Conservation (phyloP, 2,329 filamentous ascomycete genomes). For the Chaetomium strumarium region DNA sequence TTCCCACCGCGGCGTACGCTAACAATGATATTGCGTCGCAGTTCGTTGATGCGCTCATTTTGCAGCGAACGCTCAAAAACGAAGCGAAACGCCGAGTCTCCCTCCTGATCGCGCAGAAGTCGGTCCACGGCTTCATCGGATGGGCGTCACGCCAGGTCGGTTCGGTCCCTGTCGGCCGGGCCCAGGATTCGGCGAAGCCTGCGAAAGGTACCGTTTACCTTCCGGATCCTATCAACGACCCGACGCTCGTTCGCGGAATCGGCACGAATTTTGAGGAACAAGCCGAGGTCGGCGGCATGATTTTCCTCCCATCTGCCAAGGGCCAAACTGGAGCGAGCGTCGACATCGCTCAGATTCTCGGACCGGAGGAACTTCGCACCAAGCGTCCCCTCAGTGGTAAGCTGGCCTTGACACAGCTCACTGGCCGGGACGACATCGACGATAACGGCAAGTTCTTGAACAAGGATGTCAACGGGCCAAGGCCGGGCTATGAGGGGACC, state of each 20-base stretch:
- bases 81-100: slow-evolving; percentile 86
- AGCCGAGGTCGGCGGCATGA: slow-evolving; percentile 70
- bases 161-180: slow-evolving; percentile 86
- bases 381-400: slow-evolving; percentile 82
- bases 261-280: slow-evolving; percentile 77
- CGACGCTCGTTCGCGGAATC: slow-evolving; percentile 70
- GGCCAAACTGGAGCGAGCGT: slow-evolving; percentile 70
- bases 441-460: slow-evolving; percentile 58
- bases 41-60: slow-evolving; percentile 92
- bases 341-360: slow-evolving; percentile 75
- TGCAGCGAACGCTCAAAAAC: slow-evolving; percentile 82
- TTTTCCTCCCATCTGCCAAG: slow-evolving; percentile 81
- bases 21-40: slow-evolving; percentile 33
- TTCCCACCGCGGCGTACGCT: background rate
- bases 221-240: slow-evolving; percentile 79
- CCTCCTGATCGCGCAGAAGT: slow-evolving; percentile 92
- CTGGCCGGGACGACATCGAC: slow-evolving; percentile 68
- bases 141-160: slow-evolving; percentile 79
- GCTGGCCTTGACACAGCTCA: slow-evolving; percentile 72
- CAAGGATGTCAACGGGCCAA: slow-evolving; percentile 46
- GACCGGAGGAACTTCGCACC: slow-evolving; percentile 73
- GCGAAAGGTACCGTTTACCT: slow-evolving; percentile 78
- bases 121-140: slow-evolving; percentile 89
- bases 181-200: slow-evolving; percentile 80
- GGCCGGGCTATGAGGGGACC: slow-evolving; percentile 65